Base-by-base conservation (phyloP, 2,329 filamentous ascomycete genomes). In the Colletotrichum cordylinicola region DNA sequence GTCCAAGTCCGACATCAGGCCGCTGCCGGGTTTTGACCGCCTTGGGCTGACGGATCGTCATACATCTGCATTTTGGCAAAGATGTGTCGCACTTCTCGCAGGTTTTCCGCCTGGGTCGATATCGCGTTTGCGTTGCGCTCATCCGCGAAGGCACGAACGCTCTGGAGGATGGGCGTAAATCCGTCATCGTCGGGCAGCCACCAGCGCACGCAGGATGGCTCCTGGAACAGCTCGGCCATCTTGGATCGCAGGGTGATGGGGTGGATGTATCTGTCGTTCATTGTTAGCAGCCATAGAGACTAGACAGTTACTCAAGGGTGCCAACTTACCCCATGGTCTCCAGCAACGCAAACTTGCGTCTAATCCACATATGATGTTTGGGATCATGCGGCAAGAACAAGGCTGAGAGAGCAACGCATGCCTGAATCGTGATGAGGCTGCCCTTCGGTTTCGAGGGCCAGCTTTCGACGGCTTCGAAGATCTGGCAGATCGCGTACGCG, bases 131-230 rank as follows among this genome's bases (percentile, higher is more conserved):
- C 87, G 75, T 92, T 94, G 64, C 95, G 91, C 78, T 97, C 95
- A 79, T 95, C 93, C 33, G 96, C 95, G 84, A 98, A 96, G 56
- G 92, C 90, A 24, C 96, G 93, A 77, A 98, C 93, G 70, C 91
- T 93, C 67, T 93, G 93, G 70, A 98, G 89, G 56, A 98, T 91
- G 1, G 91, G 90, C 13, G 91, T 93, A 80, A 94, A 94, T 2
- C 91, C 92, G 85, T 96, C 94, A 77, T 95, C 91, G 82, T 97
- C 91, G 4, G 96, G 95, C 4, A 98, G 90, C 97, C 97, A 99
- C 95, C 96, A 98, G 73, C 93, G 89, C 60, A 91, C 91, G 69
- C 96, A 92, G 24, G 93, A 92, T 16, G 91, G 90, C 58, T 95
- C 91, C 75, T 90, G 88, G 89, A 97, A 98, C 29, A 95, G 84